Evolutionary conservation across 2,329 filamentous ascomycete species (phyloP).

Genomic region (Emergomyces pasteurianus): DNA sequence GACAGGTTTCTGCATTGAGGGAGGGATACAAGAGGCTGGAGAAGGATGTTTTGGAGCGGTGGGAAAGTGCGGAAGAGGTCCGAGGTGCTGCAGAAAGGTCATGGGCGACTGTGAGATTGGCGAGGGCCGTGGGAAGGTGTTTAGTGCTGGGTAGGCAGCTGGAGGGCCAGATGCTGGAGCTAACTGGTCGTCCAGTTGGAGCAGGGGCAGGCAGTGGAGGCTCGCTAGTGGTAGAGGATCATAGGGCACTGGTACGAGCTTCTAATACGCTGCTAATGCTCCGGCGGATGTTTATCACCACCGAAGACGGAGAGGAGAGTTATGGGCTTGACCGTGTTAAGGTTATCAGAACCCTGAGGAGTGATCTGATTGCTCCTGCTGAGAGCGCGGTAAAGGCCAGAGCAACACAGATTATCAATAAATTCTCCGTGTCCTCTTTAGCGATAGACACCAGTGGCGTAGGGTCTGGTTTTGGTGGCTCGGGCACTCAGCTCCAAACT

Average conservation of each 20-base stretch:
- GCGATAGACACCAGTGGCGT: slow-evolving; percentile 17
- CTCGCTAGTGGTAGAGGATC: slow-evolving; percentile 44
- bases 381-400: slow-evolving; percentile 62
- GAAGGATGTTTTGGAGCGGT: slow-evolving; percentile 73
- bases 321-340: slow-evolving; percentile 63
- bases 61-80: slow-evolving; percentile 76
- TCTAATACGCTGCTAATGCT: slow-evolving; percentile 67
- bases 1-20: slow-evolving; percentile 67
- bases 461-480: slow-evolving; percentile 6
- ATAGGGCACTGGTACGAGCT: slow-evolving; percentile 68
- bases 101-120: slow-evolving; percentile 67
- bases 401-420: slow-evolving; percentile 67
- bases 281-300: slow-evolving; percentile 57
- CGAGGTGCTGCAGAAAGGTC: slow-evolving; percentile 63
- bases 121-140: slow-evolving; percentile 63
- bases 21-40: slow-evolving; percentile 78
- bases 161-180: slow-evolving; percentile 70
- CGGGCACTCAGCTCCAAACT: slow-evolving; percentile 11
- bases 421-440: slow-evolving; percentile 62
- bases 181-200: slow-evolving; percentile 34
- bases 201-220: slow-evolving; percentile 24
- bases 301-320: slow-evolving; percentile 60
- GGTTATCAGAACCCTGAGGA: slow-evolving; percentile 58
- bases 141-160: slow-evolving; percentile 74
- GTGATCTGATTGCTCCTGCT: slow-evolving; percentile 55